These are phyloP conservation scores for Phalaenopsis aphrodite DNA, from an alignment of 106 monocot genomes.

Conservation along the genomic window DNA sequence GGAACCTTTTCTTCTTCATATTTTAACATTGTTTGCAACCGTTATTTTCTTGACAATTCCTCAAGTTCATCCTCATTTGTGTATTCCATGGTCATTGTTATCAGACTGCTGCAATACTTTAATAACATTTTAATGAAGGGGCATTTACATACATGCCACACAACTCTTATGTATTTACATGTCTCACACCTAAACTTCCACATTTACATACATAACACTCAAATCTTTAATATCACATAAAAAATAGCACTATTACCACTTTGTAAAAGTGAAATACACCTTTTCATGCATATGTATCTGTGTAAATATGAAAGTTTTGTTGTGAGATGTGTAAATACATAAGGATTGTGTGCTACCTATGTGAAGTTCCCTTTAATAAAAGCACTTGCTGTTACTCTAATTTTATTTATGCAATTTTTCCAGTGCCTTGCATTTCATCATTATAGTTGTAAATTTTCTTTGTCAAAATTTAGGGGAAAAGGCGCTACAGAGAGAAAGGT, in stretches of 20 bases:
- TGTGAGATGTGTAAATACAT: too few species aligned
- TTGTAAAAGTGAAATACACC: too few species aligned
- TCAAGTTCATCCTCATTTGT: neutral
- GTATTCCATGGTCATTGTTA: neutral
- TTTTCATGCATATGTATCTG: too few species aligned
- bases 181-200: too few species aligned
- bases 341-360: too few species aligned
- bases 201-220: too few species aligned
- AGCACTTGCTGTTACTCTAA: neutral
- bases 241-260: too few species aligned
- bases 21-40: neutral
- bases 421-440: neutral
- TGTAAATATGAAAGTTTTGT: too few species aligned
- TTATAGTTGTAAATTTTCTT: neutral
- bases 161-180: too few species aligned
- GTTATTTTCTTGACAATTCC: neutral
- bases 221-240: too few species aligned
- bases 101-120: neutral
- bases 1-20: neutral
- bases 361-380: neutral
- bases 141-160: too few species aligned
- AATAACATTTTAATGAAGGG: too few species aligned
- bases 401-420: neutral
- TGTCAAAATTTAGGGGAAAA: constrained; percentile 51
- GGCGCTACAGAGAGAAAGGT: constrained; percentile 53